Base-by-base conservation (phyloP, 305 asterid species). In the Rubia balearica region DNA sequence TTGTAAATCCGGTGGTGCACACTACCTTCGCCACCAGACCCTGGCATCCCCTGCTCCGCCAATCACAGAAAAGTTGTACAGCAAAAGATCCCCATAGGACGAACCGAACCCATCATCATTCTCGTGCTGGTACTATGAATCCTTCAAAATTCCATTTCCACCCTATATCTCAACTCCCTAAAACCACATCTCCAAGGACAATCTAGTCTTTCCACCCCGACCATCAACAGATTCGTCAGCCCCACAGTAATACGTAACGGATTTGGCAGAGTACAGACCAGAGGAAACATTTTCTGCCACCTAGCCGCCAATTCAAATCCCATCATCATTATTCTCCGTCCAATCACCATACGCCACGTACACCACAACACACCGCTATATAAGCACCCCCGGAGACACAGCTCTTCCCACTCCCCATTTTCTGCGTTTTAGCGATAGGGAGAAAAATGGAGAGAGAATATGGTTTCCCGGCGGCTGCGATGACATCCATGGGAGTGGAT, bases 151-250 rank as follows among this genome's bases (percentile, higher is more conserved):
- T 14, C 71, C 71, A 48, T 49, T 67, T 67, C 46, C 43, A 48
- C 71, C 71, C 21, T 49, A 42, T 33, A 64, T 43, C 49, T 19
- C 11, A 8, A 12, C 0, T 3, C 16, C 2, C 0, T 1, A 7
- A 3, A 22, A 7, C 53, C 17, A 2, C 42, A 11, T 8, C 14
- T 8, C 0, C 4, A 14, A 70, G 74, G 74, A 7, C 13, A 70
- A 6, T 22, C 27, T 16, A 14, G 57, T 59, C 30, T 40, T 53
- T 27, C 22, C 8, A 5, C 3, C 0, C 63, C 36, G 59, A 22
- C 63, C 36, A 24, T 11, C 73, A 70, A 71, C 79, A 80, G 76
- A 71, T 71, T 77, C 77, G 69, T 78, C 82, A 80, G 81, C 19
- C 10, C 71, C 53, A 56, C 65, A 60, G 43, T 16, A 42, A 72